phyloP scores from a whole-genome alignment of 2,329 filamentous ascomycete genomes.

The Fusarium marasasianum region DNA sequence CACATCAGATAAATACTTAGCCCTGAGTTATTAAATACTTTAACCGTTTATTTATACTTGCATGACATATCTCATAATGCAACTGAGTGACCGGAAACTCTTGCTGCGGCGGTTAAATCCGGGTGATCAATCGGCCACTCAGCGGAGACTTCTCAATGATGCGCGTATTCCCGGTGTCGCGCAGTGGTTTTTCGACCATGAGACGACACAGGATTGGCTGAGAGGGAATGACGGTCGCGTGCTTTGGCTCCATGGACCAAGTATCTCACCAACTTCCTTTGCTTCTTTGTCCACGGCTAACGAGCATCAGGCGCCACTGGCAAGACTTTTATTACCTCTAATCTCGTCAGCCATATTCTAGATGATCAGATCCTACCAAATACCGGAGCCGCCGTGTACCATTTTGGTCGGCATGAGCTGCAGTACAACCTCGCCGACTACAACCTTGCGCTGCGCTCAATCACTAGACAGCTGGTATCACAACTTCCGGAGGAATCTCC shows the following conservation, averaged over 20 bases:
- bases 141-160: background rate
- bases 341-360: background rate
- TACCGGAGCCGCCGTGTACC: background rate
- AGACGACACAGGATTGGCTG: background rate
- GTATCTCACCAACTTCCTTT: background rate
- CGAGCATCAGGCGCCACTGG: background rate
- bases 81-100: fast-evolving
- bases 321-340: constrained; percentile 9
- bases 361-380: fast-evolving
- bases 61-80: background rate
- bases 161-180: background rate
- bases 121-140: background rate
- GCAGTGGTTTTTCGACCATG: background rate
- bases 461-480: background rate
- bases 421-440: background rate
- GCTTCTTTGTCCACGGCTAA: background rate
- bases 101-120: background rate
- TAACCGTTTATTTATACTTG: background rate
- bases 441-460: background rate
- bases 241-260: constrained; percentile 8
- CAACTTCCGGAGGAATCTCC: background rate
- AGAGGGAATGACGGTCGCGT: fast-evolving
- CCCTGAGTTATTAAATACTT: background rate
- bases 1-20: background rate
- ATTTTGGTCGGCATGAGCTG: background rate